Base-by-base conservation (phyloP, 495 filamentous ascomycete genomes). In the Baudoinia panamericana region DNA sequence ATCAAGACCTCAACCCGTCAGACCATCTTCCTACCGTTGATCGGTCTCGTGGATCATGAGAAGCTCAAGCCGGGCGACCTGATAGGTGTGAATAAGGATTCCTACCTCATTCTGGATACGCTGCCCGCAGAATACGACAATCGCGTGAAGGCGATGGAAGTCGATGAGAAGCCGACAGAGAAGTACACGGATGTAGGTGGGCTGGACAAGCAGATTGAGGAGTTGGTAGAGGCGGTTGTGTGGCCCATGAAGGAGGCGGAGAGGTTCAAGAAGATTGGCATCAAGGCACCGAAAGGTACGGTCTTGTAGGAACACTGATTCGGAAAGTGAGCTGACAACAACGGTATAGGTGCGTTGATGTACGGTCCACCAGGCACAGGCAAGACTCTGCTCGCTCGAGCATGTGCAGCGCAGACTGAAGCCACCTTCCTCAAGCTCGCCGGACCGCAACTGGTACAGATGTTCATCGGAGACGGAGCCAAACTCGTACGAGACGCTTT, bases 201-300 rank as follows among this genome's bases (percentile, higher is more conserved):
- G 24, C 65, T 99, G 54, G 85, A 93, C 63, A 99, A 99, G 66
- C 90, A 99, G 68, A 99, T 99, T 57, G 92, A 93, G 59, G 90
- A 99, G 66, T 77, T 99, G 28, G 84, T 99, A n/a, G 90, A 99
- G 62, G 90, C 90, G 41, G 88, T 99, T 20, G 90, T 99, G 34
- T 93, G 84, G 92, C 90, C 90, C 5, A 99, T 99, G 90, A 94
- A 96, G 72, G 86, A 96, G 67, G 86, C 90, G 5, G 92, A 96
- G 53, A 72, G 84, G 33, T 99, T 99, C 66, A 96, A 93, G 73
- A 94, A 93, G 72, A 92, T 99, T 46, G 90, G 90, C 46, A 96
- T 99, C 69, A 99, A 99, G 68, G 86, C 90, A n/a, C 90, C 90
- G 6, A 99, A 99, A 63, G 90, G 90, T 95, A 75, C 60, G 16